Percentiles rank a stretch among this genome's conserved stretches.
Conservation (phyloP, 345 rosid species). For the Carallia pectinifolia region DNA sequence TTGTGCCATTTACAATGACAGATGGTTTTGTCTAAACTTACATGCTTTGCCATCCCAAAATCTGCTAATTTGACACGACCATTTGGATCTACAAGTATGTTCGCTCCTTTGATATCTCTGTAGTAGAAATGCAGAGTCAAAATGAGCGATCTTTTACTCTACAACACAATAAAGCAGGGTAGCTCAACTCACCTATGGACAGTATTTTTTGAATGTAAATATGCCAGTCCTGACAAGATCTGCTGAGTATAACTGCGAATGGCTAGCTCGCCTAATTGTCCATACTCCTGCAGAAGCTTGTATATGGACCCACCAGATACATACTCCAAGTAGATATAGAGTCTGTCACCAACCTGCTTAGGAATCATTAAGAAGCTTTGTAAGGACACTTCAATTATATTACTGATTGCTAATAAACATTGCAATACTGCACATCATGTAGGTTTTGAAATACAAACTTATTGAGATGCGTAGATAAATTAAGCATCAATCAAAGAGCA, state of each 20-base stretch:
- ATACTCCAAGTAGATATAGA: constrained; percentile 74
- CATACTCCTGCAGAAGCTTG: constrained; percentile 78
- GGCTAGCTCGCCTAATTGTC: constrained; percentile 59
- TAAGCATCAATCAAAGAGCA: too few relatives aligned
- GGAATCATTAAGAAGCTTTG: neutral
- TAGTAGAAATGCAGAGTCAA: neutral
- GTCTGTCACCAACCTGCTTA: constrained; percentile 56
- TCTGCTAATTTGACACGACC: constrained; percentile 81
- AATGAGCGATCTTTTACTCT: neutral
- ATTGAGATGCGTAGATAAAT: too few relatives aligned
- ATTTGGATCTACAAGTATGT: constrained; percentile 68
- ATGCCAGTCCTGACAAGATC: constrained; percentile 73
- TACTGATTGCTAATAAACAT: too few relatives aligned
- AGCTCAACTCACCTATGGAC: constrained; percentile 56
- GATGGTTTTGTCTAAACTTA: constrained; percentile 37
- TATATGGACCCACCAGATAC: constrained; percentile 81
- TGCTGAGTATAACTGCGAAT: constrained; percentile 77
- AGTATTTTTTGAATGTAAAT: constrained; percentile 59
- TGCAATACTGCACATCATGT: too few relatives aligned
- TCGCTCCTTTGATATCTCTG: constrained; percentile 86
- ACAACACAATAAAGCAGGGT: neutral
- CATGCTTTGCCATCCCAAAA: constrained; percentile 92
- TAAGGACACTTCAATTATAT: neutral
- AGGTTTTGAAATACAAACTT: too few relatives aligned
- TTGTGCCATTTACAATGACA: neutral